phyloP scores from a whole-genome alignment of 768 basidiomycete species.

The Suillus hirtellus region DNA sequence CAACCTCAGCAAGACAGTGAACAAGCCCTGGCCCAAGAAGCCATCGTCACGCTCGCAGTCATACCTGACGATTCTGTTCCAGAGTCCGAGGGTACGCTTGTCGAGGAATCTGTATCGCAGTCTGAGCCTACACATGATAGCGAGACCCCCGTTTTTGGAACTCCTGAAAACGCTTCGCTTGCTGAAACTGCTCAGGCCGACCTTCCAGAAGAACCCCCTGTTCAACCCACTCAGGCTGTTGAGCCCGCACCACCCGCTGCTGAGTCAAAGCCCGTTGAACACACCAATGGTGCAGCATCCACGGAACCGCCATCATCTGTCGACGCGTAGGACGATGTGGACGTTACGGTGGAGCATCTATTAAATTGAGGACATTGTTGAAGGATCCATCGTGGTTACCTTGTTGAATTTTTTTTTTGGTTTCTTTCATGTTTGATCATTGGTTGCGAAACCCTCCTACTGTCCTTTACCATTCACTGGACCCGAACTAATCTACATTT shows the following conservation, averaged over 20 bases:
- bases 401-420: background rate
- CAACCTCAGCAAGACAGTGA: background rate
- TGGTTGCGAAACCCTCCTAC: constrained; percentile 10
- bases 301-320: background rate
- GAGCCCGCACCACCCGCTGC: background rate
- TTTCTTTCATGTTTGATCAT: constrained; percentile 1
- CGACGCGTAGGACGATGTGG: background rate
- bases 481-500: constrained; percentile 15
- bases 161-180: constrained; percentile 8
- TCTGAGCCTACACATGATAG: background rate
- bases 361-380: constrained; percentile 2
- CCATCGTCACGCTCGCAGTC: constrained; percentile 22
- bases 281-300: background rate
- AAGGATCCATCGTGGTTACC: constrained; percentile 1
- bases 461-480: constrained; percentile 13
- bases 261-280: constrained; percentile 3
- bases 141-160: background rate
- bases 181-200: constrained; percentile 1
- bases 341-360: background rate
- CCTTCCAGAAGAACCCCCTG: background rate
- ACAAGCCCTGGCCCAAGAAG: constrained; percentile 6
- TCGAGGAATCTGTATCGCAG: background rate
- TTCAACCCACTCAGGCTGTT: background rate
- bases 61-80: background rate
- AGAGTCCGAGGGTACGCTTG: background rate